Evolutionary conservation across 2,329 filamentous ascomycete genomes (phyloP).

Genomic region (Calonectria naviculata): DNA sequence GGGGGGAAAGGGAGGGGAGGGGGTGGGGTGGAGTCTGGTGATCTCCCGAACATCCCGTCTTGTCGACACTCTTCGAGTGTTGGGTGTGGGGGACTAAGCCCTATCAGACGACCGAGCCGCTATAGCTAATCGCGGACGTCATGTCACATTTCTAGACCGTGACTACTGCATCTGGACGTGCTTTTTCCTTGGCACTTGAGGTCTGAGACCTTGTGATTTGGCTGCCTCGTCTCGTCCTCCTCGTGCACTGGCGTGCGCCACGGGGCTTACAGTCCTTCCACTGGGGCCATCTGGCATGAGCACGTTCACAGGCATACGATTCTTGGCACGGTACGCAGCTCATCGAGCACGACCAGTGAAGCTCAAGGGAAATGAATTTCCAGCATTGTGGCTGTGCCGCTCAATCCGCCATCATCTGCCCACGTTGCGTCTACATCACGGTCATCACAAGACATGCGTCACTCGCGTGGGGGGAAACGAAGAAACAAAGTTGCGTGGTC

Average conservation of each 20-base stretch:
- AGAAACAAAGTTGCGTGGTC: neutral
- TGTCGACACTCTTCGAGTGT: neutral
- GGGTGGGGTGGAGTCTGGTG: neutral
- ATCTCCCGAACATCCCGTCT: slow-evolving; percentile 8
- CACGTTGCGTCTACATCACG: neutral
- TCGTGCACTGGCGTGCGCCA: neutral
- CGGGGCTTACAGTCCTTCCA: neutral
- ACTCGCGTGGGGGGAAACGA: neutral
- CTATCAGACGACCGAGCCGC: neutral
- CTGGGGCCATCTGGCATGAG: neutral
- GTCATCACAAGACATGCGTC: neutral
- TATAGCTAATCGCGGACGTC: neutral
- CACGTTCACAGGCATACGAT: neutral
- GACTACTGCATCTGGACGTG: neutral
- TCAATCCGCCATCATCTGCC: neutral
- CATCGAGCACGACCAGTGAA: neutral
- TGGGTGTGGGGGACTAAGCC: neutral
- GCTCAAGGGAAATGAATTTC: neutral
- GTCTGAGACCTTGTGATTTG: neutral
- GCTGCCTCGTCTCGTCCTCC: neutral
- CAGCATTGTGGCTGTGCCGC: neutral
- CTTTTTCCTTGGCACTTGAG: neutral
- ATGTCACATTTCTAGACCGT: neutral
- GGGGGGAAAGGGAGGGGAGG: neutral
- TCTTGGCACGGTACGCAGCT: neutral